Conservation (phyloP, 345 rosid species). For the Brassica carinata region DNA sequence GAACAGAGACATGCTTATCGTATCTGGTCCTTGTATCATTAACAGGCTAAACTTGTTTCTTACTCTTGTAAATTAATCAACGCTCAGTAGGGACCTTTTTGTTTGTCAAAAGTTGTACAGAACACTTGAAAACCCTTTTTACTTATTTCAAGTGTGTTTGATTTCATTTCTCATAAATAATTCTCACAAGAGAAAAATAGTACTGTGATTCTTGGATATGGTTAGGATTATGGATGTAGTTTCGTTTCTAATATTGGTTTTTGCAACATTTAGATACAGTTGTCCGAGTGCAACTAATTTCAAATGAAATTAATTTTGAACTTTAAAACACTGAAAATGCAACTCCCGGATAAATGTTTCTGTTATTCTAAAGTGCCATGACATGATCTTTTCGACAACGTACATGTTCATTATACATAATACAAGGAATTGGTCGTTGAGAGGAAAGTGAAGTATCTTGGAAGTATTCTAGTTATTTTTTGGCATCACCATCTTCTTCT, state of each 20-base stretch:
- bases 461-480: constrained; percentile 3
- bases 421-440: neutral
- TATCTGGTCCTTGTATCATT: constrained; percentile 16
- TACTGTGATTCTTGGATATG: neutral
- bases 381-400: neutral
- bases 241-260: neutral
- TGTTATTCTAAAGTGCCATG: neutral
- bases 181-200: neutral
- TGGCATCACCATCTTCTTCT: constrained; percentile 54
- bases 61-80: constrained; percentile 34
- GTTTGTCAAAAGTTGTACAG: constrained; percentile 21
- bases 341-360: neutral
- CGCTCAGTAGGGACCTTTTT: constrained; percentile 21
- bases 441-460: constrained; percentile 4
- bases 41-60: constrained; percentile 4
- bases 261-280: neutral
- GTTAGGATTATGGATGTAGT: neutral
- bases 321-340: neutral
- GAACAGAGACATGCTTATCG: constrained; percentile 25
- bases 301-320: neutral
- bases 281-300: neutral
- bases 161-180: constrained; percentile 1
- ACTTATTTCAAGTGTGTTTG: constrained; percentile 29
- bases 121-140: constrained; percentile 25
- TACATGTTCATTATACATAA: constrained; percentile 5